phyloP scores from a whole-genome alignment of 192 early-diverging fungal genomes.

The Diversispora epigaea region DNA sequence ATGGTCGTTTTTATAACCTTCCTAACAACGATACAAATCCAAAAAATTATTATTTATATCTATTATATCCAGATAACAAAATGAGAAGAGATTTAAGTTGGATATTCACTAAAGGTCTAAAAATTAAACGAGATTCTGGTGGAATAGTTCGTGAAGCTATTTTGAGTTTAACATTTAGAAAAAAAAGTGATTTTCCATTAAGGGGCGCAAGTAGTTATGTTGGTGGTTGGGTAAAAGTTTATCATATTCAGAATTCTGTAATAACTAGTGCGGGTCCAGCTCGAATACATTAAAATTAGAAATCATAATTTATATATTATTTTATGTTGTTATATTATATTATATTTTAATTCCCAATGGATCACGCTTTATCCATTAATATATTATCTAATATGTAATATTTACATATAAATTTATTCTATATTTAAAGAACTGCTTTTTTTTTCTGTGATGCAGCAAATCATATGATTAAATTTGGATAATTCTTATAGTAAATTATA shows the following conservation, averaged over 20 bases:
- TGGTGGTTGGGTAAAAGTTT: neutral
- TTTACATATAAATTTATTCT: no score
- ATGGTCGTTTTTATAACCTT: neutral
- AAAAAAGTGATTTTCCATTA: neutral
- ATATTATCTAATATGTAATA: no score
- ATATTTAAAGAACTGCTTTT: no score
- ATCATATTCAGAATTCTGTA: neutral
- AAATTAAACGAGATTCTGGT: neutral
- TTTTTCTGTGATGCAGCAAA: no score
- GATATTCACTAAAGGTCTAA: neutral
- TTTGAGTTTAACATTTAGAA: neutral
- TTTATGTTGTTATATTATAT: no score
- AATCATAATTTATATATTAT: no score
- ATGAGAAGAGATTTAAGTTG: neutral
- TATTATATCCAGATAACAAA: neutral
- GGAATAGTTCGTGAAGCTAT: neutral
- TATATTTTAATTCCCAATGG: no score
- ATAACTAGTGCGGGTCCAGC: neutral
- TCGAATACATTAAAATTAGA: neutral
- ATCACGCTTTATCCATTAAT: no score
- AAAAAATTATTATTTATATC: constrained; percentile 5
- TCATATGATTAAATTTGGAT: no score
- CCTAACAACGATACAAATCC: neutral
- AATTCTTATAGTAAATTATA: no score
- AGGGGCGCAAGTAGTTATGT: neutral